These are phyloP conservation scores for Coemansia sp. DNA, from an alignment of 192 early-diverging fungal species.

Conservation along the genomic window DNA sequence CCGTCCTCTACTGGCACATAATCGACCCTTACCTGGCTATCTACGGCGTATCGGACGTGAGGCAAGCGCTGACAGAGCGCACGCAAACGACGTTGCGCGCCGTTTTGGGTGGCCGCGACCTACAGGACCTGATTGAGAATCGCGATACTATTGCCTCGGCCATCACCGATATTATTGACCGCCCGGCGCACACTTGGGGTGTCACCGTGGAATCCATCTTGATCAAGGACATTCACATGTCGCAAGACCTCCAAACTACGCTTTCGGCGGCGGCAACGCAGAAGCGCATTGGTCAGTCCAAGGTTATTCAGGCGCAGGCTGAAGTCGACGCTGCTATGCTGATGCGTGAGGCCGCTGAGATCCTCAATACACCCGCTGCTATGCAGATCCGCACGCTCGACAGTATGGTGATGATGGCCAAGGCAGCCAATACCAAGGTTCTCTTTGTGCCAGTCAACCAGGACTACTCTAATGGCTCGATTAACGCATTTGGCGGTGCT, in stretches of 20 bases:
- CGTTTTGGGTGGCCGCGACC: constrained; percentile 74
- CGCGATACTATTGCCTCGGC: constrained; percentile 83
- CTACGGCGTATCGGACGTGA: constrained; percentile 82
- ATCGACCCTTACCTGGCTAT: constrained; percentile 76
- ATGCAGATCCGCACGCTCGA: constrained; percentile 92
- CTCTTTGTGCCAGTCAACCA: constrained; percentile 66
- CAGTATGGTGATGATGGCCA: constrained; percentile 78
- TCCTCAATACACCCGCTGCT: constrained; percentile 80
- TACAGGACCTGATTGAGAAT: constrained; percentile 91
- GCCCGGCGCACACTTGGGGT: constrained; percentile 75
- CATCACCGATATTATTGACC: constrained; percentile 81
- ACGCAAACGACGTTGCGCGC: constrained; percentile 90
- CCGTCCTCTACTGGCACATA: constrained; percentile 84
- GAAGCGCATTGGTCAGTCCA: constrained; percentile 86
- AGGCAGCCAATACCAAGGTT: constrained; percentile 69
- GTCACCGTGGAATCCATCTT: constrained; percentile 78
- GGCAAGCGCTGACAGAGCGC: constrained; percentile 77
- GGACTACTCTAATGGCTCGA: constrained; percentile 47
- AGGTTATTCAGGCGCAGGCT: constrained; percentile 87
- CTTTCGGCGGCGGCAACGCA: constrained; percentile 86
- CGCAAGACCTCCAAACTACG: constrained; percentile 74
- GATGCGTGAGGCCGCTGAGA: constrained; percentile 90
- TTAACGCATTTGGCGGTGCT: constrained; percentile 51
- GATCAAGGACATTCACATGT: constrained; percentile 84
- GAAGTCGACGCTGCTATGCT: constrained; percentile 86